A percentile compares a stretch with the other conserved stretches of the same genome.
phyloP scores from a whole-genome alignment of 352 stramenopile species.

The Plasmopara viticola region DNA sequence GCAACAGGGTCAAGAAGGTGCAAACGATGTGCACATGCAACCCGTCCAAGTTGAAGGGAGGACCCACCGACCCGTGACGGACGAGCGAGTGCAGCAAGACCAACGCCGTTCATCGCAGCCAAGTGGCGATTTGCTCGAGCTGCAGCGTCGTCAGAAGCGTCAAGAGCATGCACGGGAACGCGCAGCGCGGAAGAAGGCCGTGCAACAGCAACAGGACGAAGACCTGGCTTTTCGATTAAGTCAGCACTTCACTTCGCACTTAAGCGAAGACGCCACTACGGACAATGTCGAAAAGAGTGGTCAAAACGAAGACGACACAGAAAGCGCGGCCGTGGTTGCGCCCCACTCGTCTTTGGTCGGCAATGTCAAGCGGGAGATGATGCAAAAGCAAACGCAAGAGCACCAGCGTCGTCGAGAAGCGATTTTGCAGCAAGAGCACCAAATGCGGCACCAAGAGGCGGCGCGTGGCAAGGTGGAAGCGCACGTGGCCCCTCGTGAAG shows the following conservation, averaged over 20 bases:
- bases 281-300: constrained; percentile 5
- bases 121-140: constrained; percentile 43
- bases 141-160: constrained; percentile 64
- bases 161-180: constrained; percentile 61
- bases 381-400: constrained; percentile 54
- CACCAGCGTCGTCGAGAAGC: constrained; percentile 60
- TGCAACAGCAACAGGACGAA: constrained; percentile 27
- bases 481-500: constrained; percentile 16
- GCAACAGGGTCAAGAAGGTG: constrained; percentile 19
- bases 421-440: constrained; percentile 48
- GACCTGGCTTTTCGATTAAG: constrained; percentile 37
- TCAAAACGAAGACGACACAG: constrained; percentile 20
- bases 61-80: constrained; percentile 22
- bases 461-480: constrained; percentile 23
- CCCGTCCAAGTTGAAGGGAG: constrained; percentile 23
- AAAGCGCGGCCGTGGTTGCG: constrained; percentile 10
- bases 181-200: constrained; percentile 33
- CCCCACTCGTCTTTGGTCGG: constrained; percentile 51
- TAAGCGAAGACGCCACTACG: constrained; percentile 32
- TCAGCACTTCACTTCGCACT: constrained; percentile 30
- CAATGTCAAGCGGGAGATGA: constrained; percentile 63
- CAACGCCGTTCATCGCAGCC: constrained; percentile 21
- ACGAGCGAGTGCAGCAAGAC: constrained; percentile 30
- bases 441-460: constrained; percentile 28
- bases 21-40: constrained; percentile 21